Evolutionary conservation across 495 filamentous ascomycete genomes (phyloP), one percentile per base, ranked within the genome.

Genomic region (Endocarpon pusillum): DNA sequence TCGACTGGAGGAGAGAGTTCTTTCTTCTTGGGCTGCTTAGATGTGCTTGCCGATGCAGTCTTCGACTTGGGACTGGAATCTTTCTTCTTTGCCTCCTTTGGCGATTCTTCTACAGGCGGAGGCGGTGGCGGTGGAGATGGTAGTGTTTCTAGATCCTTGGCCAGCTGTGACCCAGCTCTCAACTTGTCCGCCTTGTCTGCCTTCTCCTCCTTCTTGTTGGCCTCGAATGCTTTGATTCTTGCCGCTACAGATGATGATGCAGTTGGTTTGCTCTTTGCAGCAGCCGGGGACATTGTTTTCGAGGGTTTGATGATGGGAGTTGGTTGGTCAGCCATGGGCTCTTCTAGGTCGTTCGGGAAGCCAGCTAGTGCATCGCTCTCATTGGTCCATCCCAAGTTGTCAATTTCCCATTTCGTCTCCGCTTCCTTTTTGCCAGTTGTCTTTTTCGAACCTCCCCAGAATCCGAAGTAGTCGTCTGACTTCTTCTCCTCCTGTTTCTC

Each of bases 361-460:
- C 31, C 42, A 11, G 23, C 37, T 45, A 39, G 48, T 38, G 47
- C 28, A 9, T 21, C 34, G 21, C 33, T 43, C 12, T 51, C 42
- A 51, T 51, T 51, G 45, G 47, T 32, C 36, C 14, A 12, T 26
- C 33, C 32, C 31, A 33, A 32, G 36, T 45, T 39, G 9, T 19
- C 43, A 51, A 51, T 51, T 36, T 66, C 60, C 47, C 73, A 75
- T 43, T 64, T 66, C 9, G 69, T 60, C 4, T 49, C 46, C 41
- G 75, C 70, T 18, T 63, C 58, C 37, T 75, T 70, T 44, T 67
- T 67, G 43, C 67, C 69, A 34, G 66, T 62, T 51, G 47, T 48
- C 47, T 42, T 73, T 62, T 42, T 78, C 64, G 12, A 62, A 56
- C 24, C 71, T 49, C 39, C 43, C 46, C 46, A 46, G 19, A 38